Percentiles rank a stretch among this genome's conserved stretches.
Conservation (phyloP, 768 basidiomycete genomes). For the Pleurotus cornucopiae region DNA sequence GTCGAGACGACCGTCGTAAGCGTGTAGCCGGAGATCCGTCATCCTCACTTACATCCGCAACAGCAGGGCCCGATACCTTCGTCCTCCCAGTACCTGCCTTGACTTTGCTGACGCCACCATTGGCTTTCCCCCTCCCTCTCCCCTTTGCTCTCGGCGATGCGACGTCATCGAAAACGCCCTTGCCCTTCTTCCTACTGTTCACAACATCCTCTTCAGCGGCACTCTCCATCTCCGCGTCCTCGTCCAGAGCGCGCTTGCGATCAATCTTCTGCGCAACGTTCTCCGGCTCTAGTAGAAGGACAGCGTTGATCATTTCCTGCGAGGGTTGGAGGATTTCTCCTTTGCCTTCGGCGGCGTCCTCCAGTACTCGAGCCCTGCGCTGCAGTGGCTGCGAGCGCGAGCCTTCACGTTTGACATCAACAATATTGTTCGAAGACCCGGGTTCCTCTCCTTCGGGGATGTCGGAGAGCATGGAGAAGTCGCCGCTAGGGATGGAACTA, state of each 20-base stretch:
- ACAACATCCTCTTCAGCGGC: slow-evolving; percentile 32
- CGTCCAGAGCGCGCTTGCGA: slow-evolving; percentile 33
- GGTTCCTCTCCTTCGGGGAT: slow-evolving; percentile 7
- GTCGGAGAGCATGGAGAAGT: slow-evolving; percentile 21
- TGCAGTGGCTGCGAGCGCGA: slow-evolving; percentile 35
- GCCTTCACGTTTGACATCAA: slow-evolving; percentile 14
- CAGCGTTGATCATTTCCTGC: slow-evolving; percentile 50
- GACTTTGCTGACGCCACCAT: slow-evolving; percentile 15
- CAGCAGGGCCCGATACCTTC: background rate
- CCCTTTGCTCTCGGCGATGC: slow-evolving; percentile 7
- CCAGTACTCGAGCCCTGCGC: slow-evolving; percentile 44
- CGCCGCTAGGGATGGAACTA: slow-evolving; percentile 10
- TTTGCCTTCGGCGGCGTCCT: slow-evolving; percentile 42
- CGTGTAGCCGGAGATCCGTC: slow-evolving; percentile 12
- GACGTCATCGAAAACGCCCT: background rate
- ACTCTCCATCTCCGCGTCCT: slow-evolving; percentile 35
- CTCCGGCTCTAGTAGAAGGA: slow-evolving; percentile 21
- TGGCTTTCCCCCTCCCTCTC: slow-evolving; percentile 5
- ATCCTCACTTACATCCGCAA: slow-evolving; percentile 14
- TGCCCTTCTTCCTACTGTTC: slow-evolving; percentile 7
- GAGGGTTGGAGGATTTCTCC: slow-evolving; percentile 46
- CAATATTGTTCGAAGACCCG: slow-evolving; percentile 3
- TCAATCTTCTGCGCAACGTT: slow-evolving; percentile 17
- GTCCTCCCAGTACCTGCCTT: slow-evolving; percentile 4
- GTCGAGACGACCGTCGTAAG: slow-evolving; percentile 30